Evolutionary conservation across 345 rosid species (phyloP).

Genomic region (Luvunga scandens): DNA sequence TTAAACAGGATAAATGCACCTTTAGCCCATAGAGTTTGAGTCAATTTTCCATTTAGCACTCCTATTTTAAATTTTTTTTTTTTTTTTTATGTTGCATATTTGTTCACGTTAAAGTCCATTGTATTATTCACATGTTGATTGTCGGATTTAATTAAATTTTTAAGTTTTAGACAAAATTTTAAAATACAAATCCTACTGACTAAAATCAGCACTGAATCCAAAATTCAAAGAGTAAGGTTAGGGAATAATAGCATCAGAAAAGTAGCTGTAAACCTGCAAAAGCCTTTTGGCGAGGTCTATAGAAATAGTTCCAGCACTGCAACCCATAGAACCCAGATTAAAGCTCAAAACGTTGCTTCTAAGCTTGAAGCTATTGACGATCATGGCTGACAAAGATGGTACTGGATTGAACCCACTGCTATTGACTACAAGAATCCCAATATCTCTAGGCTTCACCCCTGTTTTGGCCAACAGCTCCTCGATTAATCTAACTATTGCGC

Average conservation of each 20-base stretch:
- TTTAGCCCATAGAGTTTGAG: too few species aligned
- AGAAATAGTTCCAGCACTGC: conserved; percentile 33
- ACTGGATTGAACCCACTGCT: conserved; percentile 33
- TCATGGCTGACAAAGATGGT: conserved; percentile 39
- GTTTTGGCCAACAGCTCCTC: conserved; percentile 35
- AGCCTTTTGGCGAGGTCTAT: conserved; percentile 33
- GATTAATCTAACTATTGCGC: conserved; percentile 18
- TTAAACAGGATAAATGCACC: too few species aligned
- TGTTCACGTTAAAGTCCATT: too few species aligned
- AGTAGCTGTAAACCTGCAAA: conserved; percentile 15
- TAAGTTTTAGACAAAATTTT: too few species aligned
- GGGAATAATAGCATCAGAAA: too few species aligned
- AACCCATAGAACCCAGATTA: conserved; percentile 41
- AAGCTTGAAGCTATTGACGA: conserved; percentile 35
- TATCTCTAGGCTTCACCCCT: conserved; percentile 32
- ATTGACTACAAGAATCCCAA: conserved; percentile 40
- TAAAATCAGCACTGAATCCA: neutral
- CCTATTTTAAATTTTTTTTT: too few species aligned
- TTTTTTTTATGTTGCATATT: too few species aligned
- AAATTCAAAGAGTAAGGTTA: neutral
- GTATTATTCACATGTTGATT: too few species aligned
- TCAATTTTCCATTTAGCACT: too few species aligned
- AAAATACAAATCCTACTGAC: too few species aligned
- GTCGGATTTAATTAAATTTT: too few species aligned
- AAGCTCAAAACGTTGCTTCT: conserved; percentile 32